phyloP scores from a whole-genome alignment of 2,329 filamentous ascomycete species.

The Colletotrichum sp. region DNA sequence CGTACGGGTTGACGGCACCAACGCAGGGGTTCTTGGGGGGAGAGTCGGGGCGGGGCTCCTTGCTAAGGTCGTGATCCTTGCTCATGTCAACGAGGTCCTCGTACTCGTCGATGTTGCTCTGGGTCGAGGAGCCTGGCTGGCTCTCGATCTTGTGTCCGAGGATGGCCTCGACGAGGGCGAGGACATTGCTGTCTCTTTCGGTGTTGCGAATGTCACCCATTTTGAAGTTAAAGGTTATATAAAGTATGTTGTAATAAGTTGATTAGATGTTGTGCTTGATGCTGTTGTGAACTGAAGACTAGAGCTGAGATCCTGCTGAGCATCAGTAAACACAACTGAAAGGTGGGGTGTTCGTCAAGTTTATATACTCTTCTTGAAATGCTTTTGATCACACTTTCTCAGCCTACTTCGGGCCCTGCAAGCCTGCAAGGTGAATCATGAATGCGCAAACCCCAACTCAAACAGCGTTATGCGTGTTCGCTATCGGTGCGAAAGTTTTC shows the following conservation, averaged over 20 bases:
- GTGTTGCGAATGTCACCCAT: constrained; percentile 15
- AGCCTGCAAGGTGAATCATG: constrained; percentile 11
- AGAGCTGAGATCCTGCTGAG: not conserved
- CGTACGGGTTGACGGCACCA: constrained; percentile 49
- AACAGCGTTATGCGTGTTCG: not conserved
- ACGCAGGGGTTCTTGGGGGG: constrained; percentile 42
- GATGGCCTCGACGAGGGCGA: constrained; percentile 41
- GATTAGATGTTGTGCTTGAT: not conserved
- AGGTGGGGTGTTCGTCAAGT: not conserved
- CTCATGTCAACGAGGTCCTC: constrained; percentile 35
- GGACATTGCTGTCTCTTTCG: constrained; percentile 16
- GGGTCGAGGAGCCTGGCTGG: constrained; percentile 24
- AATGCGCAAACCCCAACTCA: constrained; percentile 6
- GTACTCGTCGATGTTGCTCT: constrained; percentile 34
- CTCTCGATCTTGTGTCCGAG: constrained; percentile 37
- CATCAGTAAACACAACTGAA: too few species aligned
- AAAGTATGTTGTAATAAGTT: constrained; percentile 12
- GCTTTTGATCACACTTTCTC: not conserved
- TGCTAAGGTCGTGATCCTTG: constrained; percentile 21
- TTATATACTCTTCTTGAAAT: not conserved
- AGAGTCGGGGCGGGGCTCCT: constrained; percentile 35
- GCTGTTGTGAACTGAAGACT: not conserved
- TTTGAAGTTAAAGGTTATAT: constrained; percentile 19
- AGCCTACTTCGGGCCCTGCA: not conserved
- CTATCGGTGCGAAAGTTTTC: constrained; percentile 14